A percentile compares a stretch with the other conserved stretches of the same genome.
These are phyloP conservation scores for Dictyostelium purpureum DNA, from an alignment of 78 protist species.

Conservation along the genomic window DNA sequence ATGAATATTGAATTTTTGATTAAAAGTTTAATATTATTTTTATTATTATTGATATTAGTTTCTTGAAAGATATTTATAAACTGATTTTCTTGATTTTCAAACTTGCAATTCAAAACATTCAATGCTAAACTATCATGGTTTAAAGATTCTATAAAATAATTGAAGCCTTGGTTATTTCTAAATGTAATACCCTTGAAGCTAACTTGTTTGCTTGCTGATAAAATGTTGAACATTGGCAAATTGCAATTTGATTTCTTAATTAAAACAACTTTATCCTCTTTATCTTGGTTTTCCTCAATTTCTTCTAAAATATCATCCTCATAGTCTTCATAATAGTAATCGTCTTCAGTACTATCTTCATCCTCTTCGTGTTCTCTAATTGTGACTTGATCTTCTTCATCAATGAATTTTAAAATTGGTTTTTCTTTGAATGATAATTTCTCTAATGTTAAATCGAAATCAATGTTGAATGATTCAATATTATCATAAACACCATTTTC, in stretches of 20 bases:
- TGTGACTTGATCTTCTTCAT: background rate
- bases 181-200: constrained; percentile 15
- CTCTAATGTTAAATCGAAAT: background rate
- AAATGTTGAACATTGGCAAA: background rate
- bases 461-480: background rate
- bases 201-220: constrained; percentile 37
- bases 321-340: background rate
- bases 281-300: background rate
- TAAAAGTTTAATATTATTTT: background rate
- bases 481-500: background rate
- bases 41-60: background rate
- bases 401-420: background rate
- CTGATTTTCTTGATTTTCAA: background rate
- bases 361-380: background rate
- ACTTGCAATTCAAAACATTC: background rate
- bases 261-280: background rate
- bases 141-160: background rate
- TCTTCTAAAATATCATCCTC: constrained; percentile 25
- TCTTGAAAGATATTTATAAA: constrained; percentile 7
- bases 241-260: background rate
- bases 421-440: background rate
- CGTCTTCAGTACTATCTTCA: background rate
- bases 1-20: constrained; percentile 1
- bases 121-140: background rate
- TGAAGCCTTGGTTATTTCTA: background rate